Evolutionary conservation across 345 rosid genomes (phyloP), one percentile per base, ranked within the genome.

Genomic region (Boechera divaricarpa): DNA sequence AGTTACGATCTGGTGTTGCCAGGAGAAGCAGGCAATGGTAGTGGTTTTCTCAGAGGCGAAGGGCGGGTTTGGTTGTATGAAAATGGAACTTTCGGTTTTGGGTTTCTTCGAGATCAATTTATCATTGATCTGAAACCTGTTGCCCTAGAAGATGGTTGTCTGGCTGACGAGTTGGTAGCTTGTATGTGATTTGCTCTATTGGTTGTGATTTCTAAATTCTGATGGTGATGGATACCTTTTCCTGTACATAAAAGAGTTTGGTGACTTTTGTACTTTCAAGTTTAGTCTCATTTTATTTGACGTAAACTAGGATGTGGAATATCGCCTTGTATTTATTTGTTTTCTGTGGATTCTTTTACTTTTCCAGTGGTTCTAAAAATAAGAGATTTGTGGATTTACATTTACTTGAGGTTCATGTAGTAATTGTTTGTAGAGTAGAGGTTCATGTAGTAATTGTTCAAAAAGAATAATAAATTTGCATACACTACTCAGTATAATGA

Each of bases 31-130:
- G 88, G 69, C 51, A 47, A 81, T 8, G 79, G 76, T 12, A 16
- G 6, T 45, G 66, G 45, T 13, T 10, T 45, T 45, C 47, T 12
- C 61, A 77, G 57, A 49, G 89, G 82, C n/a, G 88, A 89, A 56
- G 97, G 97, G 32, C 87, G 95, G 84, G 88, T 94, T 13, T 92
- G 98, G 98, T 85, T 83, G 76, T 89, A 92, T 58, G 78, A 44
- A 68, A 79, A 90, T 44, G 97, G 94, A 56, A 83, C 91, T 4
- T 92, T 94, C 28, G 90, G 97, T 15, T 94, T 88, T 41, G 98
- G 97, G 42, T 90, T 89, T 83, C 88, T 92, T 72, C 67, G 73
- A 63, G 95, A 92, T 77, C 88, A 86, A 67, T 83, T 82, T 51
- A 68, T 92, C 29, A 69, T 82, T 39, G 94, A 94, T 83, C 79